phyloP scores from a whole-genome alignment of 495 filamentous ascomycete species.

The Penicillium waksmanii region DNA sequence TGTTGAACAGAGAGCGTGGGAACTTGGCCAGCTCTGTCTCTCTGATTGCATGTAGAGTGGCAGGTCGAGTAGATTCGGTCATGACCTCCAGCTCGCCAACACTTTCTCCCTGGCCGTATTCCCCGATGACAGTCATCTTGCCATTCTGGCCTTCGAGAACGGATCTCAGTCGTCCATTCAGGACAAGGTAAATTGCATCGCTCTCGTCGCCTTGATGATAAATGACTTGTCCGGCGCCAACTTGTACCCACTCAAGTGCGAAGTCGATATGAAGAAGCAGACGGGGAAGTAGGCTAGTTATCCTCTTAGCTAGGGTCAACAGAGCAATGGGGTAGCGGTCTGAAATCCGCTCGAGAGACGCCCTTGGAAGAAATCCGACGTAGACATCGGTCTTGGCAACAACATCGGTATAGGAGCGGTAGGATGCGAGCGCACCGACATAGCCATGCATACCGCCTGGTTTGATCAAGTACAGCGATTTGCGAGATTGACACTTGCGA shows the following conservation, averaged over 20 bases:
- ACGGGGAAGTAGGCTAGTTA: slow-evolving; percentile 88
- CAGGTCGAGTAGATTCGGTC: slow-evolving; percentile 87
- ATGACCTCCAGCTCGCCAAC: slow-evolving; percentile 96
- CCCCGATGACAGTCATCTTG: slow-evolving; percentile 85
- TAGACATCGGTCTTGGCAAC: slow-evolving; percentile 98
- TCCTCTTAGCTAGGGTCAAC: slow-evolving; percentile 90
- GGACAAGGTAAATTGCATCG: slow-evolving; percentile 96
- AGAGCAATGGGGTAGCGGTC: slow-evolving; percentile 91
- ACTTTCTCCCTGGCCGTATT: slow-evolving; percentile 96
- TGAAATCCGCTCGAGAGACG: slow-evolving; percentile 86
- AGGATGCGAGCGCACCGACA: slow-evolving; percentile 88
- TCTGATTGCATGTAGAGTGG: slow-evolving; percentile 91
- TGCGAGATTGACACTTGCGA: slow-evolving; percentile 57
- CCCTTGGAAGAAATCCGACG: slow-evolving; percentile 88
- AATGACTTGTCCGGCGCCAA: slow-evolving; percentile 90
- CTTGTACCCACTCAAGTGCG: slow-evolving; percentile 96
- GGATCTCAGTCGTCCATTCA: slow-evolving; percentile 86
- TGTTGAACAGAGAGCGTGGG: slow-evolving; percentile 95
- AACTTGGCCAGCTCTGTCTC: slow-evolving; percentile 97
- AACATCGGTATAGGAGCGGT: slow-evolving; percentile 94
- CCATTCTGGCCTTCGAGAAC: slow-evolving; percentile 78
- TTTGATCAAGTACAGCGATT: slow-evolving; percentile 89
- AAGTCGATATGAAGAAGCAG: slow-evolving; percentile 97
- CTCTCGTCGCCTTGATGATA: slow-evolving; percentile 95
- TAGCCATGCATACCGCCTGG: slow-evolving; percentile 95